phyloP scores from a whole-genome alignment of 768 basidiomycete genomes.

The Pleurotus pulmonarius region DNA sequence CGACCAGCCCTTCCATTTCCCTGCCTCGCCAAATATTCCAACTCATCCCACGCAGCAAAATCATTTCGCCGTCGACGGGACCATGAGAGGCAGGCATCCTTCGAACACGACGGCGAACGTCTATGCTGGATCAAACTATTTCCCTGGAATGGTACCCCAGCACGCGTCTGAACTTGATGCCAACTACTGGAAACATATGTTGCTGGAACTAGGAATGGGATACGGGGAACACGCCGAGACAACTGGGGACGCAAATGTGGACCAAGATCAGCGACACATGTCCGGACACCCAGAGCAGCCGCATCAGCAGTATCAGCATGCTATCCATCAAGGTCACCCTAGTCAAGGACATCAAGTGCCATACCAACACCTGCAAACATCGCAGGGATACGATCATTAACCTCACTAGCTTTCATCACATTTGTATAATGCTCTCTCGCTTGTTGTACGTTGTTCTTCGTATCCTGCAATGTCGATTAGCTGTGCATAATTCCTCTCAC shows the following conservation, averaged over 20 bases:
- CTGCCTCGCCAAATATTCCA: slow-evolving; percentile 27
- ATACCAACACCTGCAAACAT: slow-evolving; percentile 4
- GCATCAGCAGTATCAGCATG: slow-evolving; percentile 7
- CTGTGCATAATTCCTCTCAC: too few relatives aligned
- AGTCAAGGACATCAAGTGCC: slow-evolving; percentile 7
- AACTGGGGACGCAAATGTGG: slow-evolving; percentile 4
- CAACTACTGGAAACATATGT: slow-evolving; percentile 73
- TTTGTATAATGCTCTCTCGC: neutral
- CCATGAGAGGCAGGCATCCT: neutral
- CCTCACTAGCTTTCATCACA: neutral
- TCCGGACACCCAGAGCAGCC: slow-evolving; percentile 10
- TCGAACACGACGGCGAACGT: slow-evolving; percentile 2
- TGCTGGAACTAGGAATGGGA: slow-evolving; percentile 55
- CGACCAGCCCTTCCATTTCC: slow-evolving; percentile 37
- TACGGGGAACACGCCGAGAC: slow-evolving; percentile 48
- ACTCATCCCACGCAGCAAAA: neutral
- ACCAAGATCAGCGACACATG: slow-evolving; percentile 5
- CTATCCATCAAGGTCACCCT: neutral
- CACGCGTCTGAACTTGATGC: slow-evolving; percentile 59
- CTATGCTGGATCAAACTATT: slow-evolving; percentile 21
- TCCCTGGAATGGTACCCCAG: slow-evolving; percentile 30
- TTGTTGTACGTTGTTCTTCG: neutral
- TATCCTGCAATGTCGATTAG: too few relatives aligned
- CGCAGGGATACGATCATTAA: slow-evolving; percentile 5
- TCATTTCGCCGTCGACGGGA: neutral